A percentile compares a stretch with the other conserved stretches of the same genome.
These are phyloP conservation scores for Chlamydomonas incerta DNA, from an alignment of 139 green algal genomes.

Conservation along the genomic window DNA sequence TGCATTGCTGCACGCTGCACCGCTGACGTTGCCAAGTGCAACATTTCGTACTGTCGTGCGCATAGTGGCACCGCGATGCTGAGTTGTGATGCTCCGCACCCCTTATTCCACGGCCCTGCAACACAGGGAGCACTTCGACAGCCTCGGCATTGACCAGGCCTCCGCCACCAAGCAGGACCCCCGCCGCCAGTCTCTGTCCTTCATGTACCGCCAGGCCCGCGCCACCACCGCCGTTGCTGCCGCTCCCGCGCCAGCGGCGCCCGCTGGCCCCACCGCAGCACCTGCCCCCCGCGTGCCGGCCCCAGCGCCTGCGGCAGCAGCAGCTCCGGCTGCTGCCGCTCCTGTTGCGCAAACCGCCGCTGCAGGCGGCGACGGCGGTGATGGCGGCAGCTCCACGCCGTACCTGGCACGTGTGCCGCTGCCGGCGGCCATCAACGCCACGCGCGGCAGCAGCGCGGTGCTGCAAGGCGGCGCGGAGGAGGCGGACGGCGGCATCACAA, in stretches of 20 bases:
- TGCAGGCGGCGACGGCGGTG: not conserved
- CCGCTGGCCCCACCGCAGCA: not conserved
- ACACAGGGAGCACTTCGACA: slow-evolving; percentile 58
- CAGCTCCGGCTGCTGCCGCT: not conserved
- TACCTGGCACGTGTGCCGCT: not conserved
- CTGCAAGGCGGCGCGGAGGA: not conserved
- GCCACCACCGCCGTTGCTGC: no score
- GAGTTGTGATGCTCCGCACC: no score
- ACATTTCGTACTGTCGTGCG: no score
- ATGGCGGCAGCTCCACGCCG: not conserved
- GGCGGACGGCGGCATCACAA: slow-evolving; percentile 14
- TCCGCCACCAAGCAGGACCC: slow-evolving; percentile 39
- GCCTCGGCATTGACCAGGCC: slow-evolving; percentile 47
- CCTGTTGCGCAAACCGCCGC: no score
- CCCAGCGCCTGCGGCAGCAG: not conserved
- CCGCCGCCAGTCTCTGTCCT: slow-evolving; percentile 45
- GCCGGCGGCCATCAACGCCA: not conserved
- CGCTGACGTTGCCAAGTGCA: no score
- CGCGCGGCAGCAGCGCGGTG: not conserved
- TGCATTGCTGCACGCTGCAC: no score
- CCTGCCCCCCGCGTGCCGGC: not conserved
- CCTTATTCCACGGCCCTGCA: not conserved
- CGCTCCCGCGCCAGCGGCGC: not conserved
- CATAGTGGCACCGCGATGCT: no score
- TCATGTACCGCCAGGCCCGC: slow-evolving; percentile 32